Evolutionary conservation across 345 rosid species (phyloP).

Genomic region (Populus euphratica): DNA sequence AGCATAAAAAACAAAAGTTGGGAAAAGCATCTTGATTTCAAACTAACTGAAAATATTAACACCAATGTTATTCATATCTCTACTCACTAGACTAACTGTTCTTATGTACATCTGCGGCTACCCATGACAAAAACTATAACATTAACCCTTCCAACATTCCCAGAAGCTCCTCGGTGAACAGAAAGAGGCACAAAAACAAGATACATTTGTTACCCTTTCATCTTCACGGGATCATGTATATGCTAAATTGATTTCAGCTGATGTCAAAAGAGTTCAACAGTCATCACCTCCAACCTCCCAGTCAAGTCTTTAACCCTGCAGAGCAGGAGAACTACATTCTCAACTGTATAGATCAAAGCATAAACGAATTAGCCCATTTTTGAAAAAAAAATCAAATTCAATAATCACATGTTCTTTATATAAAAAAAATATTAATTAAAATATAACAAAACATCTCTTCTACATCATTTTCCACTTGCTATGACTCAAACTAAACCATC

Average conservation of each 20-base stretch:
- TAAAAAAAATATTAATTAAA: neutral
- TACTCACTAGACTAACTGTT: conserved; percentile 14
- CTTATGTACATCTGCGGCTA: conserved; percentile 19
- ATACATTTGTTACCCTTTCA: conserved; percentile 19
- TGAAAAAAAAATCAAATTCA: neutral
- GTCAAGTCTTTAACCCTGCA: conserved; percentile 12
- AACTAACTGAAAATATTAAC: conserved; percentile 7
- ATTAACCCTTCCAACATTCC: conserved; percentile 13
- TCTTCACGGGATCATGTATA: conserved; percentile 16
- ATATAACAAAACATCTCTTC: neutral
- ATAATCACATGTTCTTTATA: neutral
- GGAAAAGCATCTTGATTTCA: conserved; percentile 1
- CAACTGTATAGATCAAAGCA: neutral
- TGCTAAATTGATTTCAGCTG: conserved; percentile 5
- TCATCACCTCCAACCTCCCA: conserved; percentile 7
- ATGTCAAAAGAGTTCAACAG: neutral
- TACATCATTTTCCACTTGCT: neutral
- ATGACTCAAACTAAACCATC: neutral
- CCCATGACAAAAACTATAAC: conserved; percentile 10
- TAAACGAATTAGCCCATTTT: neutral
- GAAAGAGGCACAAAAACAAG: conserved; percentile 19
- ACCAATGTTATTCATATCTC: conserved; percentile 4
- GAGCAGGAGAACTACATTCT: conserved; percentile 6
- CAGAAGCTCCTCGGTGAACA: conserved; percentile 8
- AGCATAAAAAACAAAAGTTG: conserved; percentile 4